phyloP scores from a whole-genome alignment of 2,329 filamentous ascomycete genomes.

The Diaporthe amygdali region DNA sequence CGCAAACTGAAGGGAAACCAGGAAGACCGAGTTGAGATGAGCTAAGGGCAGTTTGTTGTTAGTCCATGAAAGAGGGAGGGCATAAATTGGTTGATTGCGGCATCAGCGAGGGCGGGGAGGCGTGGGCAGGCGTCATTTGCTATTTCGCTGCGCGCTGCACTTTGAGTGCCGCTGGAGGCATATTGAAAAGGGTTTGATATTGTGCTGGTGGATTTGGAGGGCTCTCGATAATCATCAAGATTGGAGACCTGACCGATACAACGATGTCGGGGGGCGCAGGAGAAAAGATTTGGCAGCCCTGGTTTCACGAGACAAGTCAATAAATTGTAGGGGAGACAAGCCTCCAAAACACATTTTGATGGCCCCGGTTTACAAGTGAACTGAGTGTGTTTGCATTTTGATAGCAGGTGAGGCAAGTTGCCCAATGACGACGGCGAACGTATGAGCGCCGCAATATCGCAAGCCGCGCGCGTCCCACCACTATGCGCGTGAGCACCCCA shows the following conservation, averaged over 20 bases:
- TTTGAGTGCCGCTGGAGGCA: not conserved
- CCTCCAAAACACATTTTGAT: not conserved
- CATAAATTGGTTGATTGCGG: conserved; percentile 14
- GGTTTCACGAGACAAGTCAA: conserved; percentile 6
- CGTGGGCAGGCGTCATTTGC: conserved; percentile 21
- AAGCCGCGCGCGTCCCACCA: conserved; percentile 13
- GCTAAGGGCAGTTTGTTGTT: not conserved
- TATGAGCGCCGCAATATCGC: not conserved
- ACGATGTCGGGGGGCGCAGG: not conserved
- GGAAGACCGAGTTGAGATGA: not conserved
- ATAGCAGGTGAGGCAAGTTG: not conserved
- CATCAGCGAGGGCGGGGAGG: conserved; percentile 23
- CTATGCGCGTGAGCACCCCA: not conserved
- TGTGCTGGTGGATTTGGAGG: not conserved
- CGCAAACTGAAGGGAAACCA: not conserved
- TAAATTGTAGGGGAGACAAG: not conserved
- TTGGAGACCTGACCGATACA: not conserved
- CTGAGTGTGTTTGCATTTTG: not conserved
- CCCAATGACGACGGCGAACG: conserved; percentile 3
- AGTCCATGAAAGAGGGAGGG: not conserved
- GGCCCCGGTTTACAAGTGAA: not conserved
- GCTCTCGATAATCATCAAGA: not conserved
- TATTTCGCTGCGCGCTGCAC: not conserved
- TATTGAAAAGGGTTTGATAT: not conserved
- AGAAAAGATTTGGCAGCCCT: not conserved